Conservation (phyloP, 805 yeast species). For the Cyberlindnera amylophila region DNA sequence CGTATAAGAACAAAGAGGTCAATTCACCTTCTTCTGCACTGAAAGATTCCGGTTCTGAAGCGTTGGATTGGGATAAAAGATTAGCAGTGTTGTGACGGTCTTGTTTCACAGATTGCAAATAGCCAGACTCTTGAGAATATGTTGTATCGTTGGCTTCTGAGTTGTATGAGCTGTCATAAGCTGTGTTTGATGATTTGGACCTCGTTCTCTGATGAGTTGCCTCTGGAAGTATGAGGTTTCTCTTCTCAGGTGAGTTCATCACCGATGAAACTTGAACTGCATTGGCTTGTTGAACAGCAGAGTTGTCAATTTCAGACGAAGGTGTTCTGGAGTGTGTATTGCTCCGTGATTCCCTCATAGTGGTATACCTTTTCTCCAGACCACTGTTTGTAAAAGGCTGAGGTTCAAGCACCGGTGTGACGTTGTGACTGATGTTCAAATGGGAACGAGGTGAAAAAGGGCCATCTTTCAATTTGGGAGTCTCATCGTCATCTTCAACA, state of each 20-base stretch:
- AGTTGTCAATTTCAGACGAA: not conserved
- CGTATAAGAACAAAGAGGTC: slow-evolving; percentile 51
- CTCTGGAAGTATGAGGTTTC: not conserved
- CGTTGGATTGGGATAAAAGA: slow-evolving; percentile 20
- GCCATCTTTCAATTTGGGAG: slow-evolving; percentile 11
- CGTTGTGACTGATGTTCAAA: slow-evolving; percentile 13
- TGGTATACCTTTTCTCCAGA: slow-evolving; percentile 1
- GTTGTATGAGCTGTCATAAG: slow-evolving; percentile 11
- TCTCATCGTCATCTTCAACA: slow-evolving; percentile 7
- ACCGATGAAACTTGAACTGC: slow-evolving; percentile 1
- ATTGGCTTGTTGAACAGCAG: slow-evolving; percentile 2
- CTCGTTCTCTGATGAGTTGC: slow-evolving; percentile 2
- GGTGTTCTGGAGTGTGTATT: slow-evolving; percentile 1
- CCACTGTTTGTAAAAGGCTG: slow-evolving; percentile 1
- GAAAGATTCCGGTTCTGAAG: not conserved
- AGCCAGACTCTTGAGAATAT: slow-evolving; percentile 20
- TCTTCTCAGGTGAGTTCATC: slow-evolving; percentile 2
- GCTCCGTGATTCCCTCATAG: not conserved
- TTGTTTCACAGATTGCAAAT: slow-evolving; percentile 54
- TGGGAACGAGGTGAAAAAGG: not conserved
- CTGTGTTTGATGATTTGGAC: slow-evolving; percentile 6
- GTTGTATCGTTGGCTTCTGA: slow-evolving; percentile 19
- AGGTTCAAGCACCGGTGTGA: slow-evolving; percentile 17
- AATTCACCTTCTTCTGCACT: slow-evolving; percentile 37
- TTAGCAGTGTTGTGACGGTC: slow-evolving; percentile 60